phyloP scores from a whole-genome alignment of 2,329 filamentous ascomycete species.

The Curvularia spicifera region DNA sequence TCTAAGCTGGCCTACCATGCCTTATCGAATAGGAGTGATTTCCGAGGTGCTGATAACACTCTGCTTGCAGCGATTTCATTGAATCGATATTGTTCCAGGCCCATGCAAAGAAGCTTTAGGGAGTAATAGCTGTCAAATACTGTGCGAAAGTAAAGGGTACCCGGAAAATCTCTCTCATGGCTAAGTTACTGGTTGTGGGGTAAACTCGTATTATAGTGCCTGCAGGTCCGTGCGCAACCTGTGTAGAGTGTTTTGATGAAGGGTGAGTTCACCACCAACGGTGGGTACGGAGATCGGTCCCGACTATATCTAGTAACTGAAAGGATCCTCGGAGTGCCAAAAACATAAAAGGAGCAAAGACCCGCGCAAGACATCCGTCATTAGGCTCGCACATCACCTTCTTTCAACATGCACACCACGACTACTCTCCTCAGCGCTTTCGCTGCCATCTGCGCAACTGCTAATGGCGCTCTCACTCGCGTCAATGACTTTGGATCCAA shows the following conservation, averaged over 20 bases:
- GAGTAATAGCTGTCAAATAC: background rate
- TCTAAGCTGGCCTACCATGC: too few relatives aligned
- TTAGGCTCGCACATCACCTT: background rate
- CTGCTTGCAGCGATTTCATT: background rate
- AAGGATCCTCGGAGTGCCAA: background rate
- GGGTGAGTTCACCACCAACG: slow-evolving; percentile 1
- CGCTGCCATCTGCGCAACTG: slow-evolving; percentile 13
- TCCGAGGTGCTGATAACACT: background rate
- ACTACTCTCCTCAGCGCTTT: slow-evolving; percentile 7
- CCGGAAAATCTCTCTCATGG: background rate
- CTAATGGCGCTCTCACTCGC: slow-evolving; percentile 33
- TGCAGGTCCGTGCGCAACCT: background rate
- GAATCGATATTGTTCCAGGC: background rate
- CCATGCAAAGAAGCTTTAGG: background rate
- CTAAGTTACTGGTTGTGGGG: background rate
- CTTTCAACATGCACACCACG: slow-evolving; percentile 17
- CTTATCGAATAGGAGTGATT: background rate
- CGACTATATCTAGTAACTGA: background rate
- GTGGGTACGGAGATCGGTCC: background rate
- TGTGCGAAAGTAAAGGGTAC: background rate
- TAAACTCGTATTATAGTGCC: background rate
- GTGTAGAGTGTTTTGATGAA: background rate
- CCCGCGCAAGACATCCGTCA: background rate
- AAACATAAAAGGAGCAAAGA: slow-evolving; percentile 3
- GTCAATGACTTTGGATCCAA: slow-evolving; percentile 53